Evolutionary conservation across 1,284 basidiomycete species (phyloP).

Genomic region (Ganoderma lucidum): DNA sequence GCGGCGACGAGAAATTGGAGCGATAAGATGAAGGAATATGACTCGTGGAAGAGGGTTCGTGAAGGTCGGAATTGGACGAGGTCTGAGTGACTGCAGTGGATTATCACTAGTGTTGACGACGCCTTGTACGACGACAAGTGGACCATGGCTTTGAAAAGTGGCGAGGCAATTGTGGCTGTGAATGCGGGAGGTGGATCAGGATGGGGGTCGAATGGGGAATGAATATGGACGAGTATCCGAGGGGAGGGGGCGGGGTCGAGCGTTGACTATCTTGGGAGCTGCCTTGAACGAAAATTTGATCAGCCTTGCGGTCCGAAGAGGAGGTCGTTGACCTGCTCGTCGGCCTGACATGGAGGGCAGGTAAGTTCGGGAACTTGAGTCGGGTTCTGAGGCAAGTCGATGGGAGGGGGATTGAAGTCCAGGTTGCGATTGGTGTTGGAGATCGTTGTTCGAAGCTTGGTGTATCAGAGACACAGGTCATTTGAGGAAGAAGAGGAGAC

Average conservation of each 20-base stretch:
- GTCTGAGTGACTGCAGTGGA: conserved; percentile 28
- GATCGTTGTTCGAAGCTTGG: background rate
- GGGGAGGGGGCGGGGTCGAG: conserved; percentile 15
- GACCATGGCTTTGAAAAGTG: conserved; percentile 78
- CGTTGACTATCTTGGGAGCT: conserved; percentile 28
- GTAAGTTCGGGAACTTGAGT: background rate
- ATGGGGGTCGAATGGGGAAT: background rate
- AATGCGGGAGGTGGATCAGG: conserved; percentile 14
- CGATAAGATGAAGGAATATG: conserved; percentile 2
- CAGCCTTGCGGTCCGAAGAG: conserved; percentile 19
- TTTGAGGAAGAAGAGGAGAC: background rate
- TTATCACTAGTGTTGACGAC: conserved; percentile 81
- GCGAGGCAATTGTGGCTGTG: conserved; percentile 38
- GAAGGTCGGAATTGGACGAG: conserved; percentile 29
- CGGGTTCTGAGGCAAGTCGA: background rate
- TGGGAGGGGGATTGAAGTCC: conserved; percentile 6
- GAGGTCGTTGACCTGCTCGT: conserved; percentile 29
- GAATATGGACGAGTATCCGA: conserved; percentile 15
- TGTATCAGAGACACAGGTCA: background rate
- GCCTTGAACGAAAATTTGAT: conserved; percentile 25
- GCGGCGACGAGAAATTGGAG: conserved; percentile 25
- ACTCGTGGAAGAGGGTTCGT: conserved; percentile 19
- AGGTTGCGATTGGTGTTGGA: background rate
- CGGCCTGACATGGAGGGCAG: background rate
- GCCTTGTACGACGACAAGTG: conserved; percentile 81